phyloP scores from a whole-genome alignment of 208 protist species.

The Spongospora subterranea region DNA sequence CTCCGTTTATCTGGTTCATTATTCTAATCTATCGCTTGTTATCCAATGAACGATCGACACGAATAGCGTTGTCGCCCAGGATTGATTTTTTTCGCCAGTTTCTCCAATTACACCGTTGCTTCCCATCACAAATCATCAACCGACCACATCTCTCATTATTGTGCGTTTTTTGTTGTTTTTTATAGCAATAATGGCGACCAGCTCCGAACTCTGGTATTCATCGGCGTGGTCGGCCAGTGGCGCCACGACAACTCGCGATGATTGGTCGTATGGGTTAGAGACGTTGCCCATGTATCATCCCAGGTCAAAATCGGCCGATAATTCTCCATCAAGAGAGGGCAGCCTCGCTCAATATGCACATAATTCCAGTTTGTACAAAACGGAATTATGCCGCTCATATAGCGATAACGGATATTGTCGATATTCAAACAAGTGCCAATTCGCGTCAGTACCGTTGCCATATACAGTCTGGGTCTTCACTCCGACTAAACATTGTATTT shows the following conservation, averaged over 20 bases:
- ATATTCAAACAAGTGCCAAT: conserved; percentile 55
- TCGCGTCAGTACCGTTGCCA: neutral
- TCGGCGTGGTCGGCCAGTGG: neutral
- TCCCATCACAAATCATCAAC: too few relatives aligned
- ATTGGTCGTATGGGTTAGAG: neutral
- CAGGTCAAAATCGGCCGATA: conserved; percentile 22
- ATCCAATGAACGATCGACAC: too few relatives aligned
- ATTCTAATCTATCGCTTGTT: too few relatives aligned
- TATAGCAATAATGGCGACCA: neutral
- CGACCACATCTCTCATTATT: too few relatives aligned
- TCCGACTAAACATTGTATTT: neutral
- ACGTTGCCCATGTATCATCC: neutral
- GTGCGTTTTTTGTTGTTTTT: too few relatives aligned
- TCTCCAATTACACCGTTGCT: too few relatives aligned
- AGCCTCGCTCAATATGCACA: conserved; percentile 26
- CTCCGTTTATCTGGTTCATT: too few relatives aligned
- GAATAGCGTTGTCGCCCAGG: too few relatives aligned
- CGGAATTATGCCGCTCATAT: conserved; percentile 32
- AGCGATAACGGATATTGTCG: conserved; percentile 54
- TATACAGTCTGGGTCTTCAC: neutral
- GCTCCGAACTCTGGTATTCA: neutral
- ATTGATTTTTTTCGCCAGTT: too few relatives aligned
- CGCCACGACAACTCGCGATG: neutral
- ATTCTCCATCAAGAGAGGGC: conserved; percentile 2
- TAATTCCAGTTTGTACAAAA: conserved; percentile 47